phyloP scores from a whole-genome alignment of 2,329 filamentous ascomycete species.

The Fusarium sp. region DNA sequence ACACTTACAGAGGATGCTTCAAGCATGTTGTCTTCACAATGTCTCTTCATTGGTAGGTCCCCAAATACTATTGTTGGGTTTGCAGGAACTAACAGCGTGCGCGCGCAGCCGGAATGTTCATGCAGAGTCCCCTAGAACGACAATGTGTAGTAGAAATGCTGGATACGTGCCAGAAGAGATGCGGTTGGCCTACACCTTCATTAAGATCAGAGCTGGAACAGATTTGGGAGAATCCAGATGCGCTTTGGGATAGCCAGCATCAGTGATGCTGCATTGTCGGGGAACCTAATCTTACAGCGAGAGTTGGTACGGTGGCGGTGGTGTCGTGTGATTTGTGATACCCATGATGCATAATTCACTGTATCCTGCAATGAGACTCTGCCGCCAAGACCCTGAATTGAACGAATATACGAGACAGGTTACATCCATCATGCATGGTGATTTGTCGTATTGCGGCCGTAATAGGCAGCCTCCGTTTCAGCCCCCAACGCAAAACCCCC shows the following conservation, averaged over 20 bases:
- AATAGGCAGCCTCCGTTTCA: neutral
- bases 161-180: conserved; percentile 31
- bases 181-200: conserved; percentile 37
- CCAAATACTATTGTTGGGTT: fast-evolving
- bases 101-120: conserved; percentile 23
- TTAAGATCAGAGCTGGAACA: conserved; percentile 30
- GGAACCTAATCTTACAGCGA: no score
- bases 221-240: conserved; percentile 29
- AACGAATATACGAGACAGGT: neutral
- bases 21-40: conserved; percentile 55
- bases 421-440: neutral
- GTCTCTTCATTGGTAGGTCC: conserved; percentile 44
- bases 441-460: neutral
- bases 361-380: no score
- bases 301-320: neutral
- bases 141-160: conserved; percentile 32
- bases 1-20: conserved; percentile 53
- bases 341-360: neutral
- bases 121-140: conserved; percentile 26
- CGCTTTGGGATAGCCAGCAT: neutral
- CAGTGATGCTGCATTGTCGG: neutral
- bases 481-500: neutral
- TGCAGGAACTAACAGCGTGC: fast-evolving
- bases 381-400: neutral
- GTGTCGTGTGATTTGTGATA: no score